Evolutionary conservation across 352 stramenopile genomes (phyloP), one percentile per base, ranked within the genome.

Genomic region (Blastocystis sp.): DNA sequence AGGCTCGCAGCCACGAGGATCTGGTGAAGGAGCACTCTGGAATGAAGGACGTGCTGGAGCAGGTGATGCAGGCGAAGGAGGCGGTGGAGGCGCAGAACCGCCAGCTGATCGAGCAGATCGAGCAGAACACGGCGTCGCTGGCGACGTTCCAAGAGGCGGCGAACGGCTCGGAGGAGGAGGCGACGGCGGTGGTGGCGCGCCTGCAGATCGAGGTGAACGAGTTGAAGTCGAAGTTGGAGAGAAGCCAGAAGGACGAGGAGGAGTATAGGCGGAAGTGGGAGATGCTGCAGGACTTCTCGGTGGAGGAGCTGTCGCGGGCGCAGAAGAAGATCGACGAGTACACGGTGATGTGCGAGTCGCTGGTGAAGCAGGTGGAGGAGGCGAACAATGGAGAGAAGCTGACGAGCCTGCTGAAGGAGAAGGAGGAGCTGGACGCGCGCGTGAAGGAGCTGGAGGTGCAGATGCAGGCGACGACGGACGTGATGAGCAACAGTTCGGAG

Each of bases 201-300:
- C 23, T 84, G 19, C 74, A 84, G 38, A 41, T 84, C 9, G 52
- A 84, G 48, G 74, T 84, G n/a, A 84, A 84, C 53, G 74, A 84
- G n/a, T 52, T 84, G 53, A 17, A 70, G 53, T 69, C 48, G 40
- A 53, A 59, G 40, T 23, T 84, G n/a, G 53, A 28, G 40, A 17
- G 4, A 48, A 84, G 52, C 60, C 74, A 84, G n/a, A 62, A 84
- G 56, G 60, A 62, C 45, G 74, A 84, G 74, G 74, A 84, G 40
- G 74, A 84, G 23, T 84, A 84, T 5, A 52, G 74, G 1, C 52
- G 56, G 21, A 84, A 84, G 28, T 84, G 74, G 74, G 74, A 84
- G 56, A 67, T 62, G 61, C 40, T 84, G 48, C 74, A 84, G 61
- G 74, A 84, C 0, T 84, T 84, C 28, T 84, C 74, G 38, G 74